Base-by-base conservation (phyloP, 78 protist species). In the Dictyostelium brefeldianum region DNA sequence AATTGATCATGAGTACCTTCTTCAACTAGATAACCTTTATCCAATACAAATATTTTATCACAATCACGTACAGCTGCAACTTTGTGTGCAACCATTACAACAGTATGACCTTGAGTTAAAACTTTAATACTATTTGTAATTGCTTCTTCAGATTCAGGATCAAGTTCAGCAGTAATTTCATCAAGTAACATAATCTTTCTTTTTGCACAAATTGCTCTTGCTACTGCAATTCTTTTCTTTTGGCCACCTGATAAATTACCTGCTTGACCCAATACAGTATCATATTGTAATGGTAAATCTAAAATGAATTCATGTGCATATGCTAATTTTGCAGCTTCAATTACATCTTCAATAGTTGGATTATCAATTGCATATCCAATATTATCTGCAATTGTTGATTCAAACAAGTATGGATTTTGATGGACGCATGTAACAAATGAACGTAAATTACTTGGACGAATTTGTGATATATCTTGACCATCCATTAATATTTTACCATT, bases 151-250 rank as follows among this genome's bases (percentile, higher is more conserved):
- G 96, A 71, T 75, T 97, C 94, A 1, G 98, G 91, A 81, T 98
- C 99, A 25, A 98, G 93, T 31, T 97, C 98, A 5, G 98, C 85
- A 15, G 99, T 98, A 36, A 97, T 97, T 95, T 98, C 99, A 83
- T 98, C 99, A 43, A 98, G 94, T 31, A 98, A 75, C 74, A 98
- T 80, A 53, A 98, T 90, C 70, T 83, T 83, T 36, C 98, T 96
- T 50, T 97, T 87, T 47, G 90, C 70, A 27, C 97, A 90, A 8
- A 98, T 64, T 4, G 97, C 97, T 17, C 99, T 65, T 11, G 99
- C 99, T 5, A 98, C 97, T n/a, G 98, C 98, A 41, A 98, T 93
- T 69, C 99, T 92, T 90, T 98, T 98, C 93, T 96, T 94, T 94
- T 98, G 98, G 15, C 99, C 99, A 50, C 98, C 99, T 3, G 96